phyloP scores from a whole-genome alignment of 192 early-diverging fungal species.

The Radiomyces spectabilis region DNA sequence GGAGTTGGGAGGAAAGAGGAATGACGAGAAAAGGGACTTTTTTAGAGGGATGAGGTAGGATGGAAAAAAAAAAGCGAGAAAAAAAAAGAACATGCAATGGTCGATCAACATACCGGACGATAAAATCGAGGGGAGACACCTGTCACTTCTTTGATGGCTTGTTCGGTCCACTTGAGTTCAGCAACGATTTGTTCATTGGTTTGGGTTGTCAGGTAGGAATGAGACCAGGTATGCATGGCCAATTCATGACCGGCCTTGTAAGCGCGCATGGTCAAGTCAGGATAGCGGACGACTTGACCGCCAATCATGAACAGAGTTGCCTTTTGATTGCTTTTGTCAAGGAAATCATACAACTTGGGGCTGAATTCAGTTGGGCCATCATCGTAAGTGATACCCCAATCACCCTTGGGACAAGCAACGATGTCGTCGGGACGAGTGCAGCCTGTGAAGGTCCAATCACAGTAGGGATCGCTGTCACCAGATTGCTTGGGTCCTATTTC shows the following conservation, averaged over 20 bases:
- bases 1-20: no score
- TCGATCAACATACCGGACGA: conserved; percentile 28
- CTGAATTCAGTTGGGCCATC: conserved; percentile 45
- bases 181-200: conserved; percentile 61
- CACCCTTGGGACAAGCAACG: conserved; percentile 37
- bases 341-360: conserved; percentile 33
- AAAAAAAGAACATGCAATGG: no score
- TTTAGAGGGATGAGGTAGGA: no score
- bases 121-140: conserved; percentile 41
- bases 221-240: conserved; percentile 47
- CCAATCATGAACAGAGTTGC: conserved; percentile 52
- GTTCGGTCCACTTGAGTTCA: conserved; percentile 63
- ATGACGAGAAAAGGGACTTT: no score
- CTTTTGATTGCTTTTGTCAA: conserved; percentile 34
- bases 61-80: background rate
- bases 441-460: conserved; percentile 48
- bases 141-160: conserved; percentile 41
- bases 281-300: conserved; percentile 34
- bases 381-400: conserved; percentile 53
- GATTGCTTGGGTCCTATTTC: conserved; percentile 10
- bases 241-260: conserved; percentile 29
- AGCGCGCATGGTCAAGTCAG: conserved; percentile 31
- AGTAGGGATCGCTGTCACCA: conserved; percentile 19
- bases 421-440: conserved; percentile 28
- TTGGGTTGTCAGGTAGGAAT: conserved; percentile 45